Base-by-base conservation (phyloP, 495 filamentous ascomycete species). In the Terfezia boudieri region DNA sequence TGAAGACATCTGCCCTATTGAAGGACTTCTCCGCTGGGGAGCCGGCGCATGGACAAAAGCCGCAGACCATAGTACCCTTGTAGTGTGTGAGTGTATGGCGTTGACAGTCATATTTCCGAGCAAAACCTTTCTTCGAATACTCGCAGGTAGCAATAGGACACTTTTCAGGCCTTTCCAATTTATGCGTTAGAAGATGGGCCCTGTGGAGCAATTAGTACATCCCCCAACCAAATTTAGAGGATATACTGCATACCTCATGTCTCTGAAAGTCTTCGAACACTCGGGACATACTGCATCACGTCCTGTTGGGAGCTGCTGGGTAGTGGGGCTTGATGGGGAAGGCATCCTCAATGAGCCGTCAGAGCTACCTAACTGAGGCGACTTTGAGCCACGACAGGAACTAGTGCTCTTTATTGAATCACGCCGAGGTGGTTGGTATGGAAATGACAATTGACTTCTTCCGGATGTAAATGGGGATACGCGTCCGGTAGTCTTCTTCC, bases 11-110 rank as follows among this genome's bases (percentile, higher is more conserved):
- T 26, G 92, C 90, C 20, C 90, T 78, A 71, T 99, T 99, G 71
- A 99, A 99, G 55, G 85, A 92, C 73, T 99, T 99, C 67, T 96
- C 90, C 2, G 83, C 84, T 1, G 87, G 76, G 0, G 87, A 92
- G 10, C 92, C 92, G 17, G 83, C 83, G 2, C 88, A 86, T 2
- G 90, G 86, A 58, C 90, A 99, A 68, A 99, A 96, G 10, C 89
- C 88, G 66, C 90, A 99, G 12, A 96, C 86, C 92, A 99, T 96
- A 7, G 87, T 96, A 6, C 92, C 92, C 67, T 96, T 96, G 74
- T 99, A 99, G 60, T 99, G 90, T 23, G 92, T 99, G 59, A 99
- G 66, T 0, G 89, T 94, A 64, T 99, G 90, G n/a, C 90, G 73
- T 66, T 96, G 96, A 71, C 95, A 96, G 68, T 99, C 90, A 63